Evolutionary conservation across 2,329 filamentous ascomycete genomes (phyloP), one percentile per base, ranked within the genome.

Genomic region (Diaporthe sp.): DNA sequence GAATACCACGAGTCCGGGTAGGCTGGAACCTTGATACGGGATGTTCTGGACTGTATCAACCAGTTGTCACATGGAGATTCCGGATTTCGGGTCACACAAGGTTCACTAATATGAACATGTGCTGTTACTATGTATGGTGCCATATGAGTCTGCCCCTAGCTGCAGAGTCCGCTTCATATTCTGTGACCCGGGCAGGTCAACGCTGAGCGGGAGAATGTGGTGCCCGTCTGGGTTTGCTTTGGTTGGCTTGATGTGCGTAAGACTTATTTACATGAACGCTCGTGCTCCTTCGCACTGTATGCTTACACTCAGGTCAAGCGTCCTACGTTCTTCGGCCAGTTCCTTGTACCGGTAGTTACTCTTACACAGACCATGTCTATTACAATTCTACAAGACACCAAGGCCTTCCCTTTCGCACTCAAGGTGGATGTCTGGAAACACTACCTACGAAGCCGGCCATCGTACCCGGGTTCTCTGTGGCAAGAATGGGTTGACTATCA

Each of bases 401-500:
- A 53, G 17, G 17, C 47, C 5, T 53, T 53, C 1, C 32, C 63
- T 3, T 68, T 39, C 22, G 44, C 63, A 12, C 35, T 68, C 4
- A 50, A 68, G 15, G 10, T 13, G 5, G 47, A 68, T 27, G 63
- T 39, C 4, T 75, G 74, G 74, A 69, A 73, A 19, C 74, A 75
- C 22, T 75, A 75, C 59, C 37, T 71, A 59, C 44, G 66, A 10
- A 70, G 53, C n/a, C 58, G 74, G 10, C 74, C 74, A 3, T 50
- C 71, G 1, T 75, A 75, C 53, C 74, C 74, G 15, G 66, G 73
- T 3, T 71, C 58, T 4, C 65, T 75, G 66, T 75, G 71, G 71
- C 37, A 15, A 15, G 50, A 50, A 55, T 75, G 74, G 74, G 44
- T 75, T 5, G 66, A 71, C 2, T 75, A 66, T 39, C 74, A 75